These are phyloP conservation scores for Lipomyces kockii DNA, from an alignment of 805 yeast species.

Conservation along the genomic window DNA sequence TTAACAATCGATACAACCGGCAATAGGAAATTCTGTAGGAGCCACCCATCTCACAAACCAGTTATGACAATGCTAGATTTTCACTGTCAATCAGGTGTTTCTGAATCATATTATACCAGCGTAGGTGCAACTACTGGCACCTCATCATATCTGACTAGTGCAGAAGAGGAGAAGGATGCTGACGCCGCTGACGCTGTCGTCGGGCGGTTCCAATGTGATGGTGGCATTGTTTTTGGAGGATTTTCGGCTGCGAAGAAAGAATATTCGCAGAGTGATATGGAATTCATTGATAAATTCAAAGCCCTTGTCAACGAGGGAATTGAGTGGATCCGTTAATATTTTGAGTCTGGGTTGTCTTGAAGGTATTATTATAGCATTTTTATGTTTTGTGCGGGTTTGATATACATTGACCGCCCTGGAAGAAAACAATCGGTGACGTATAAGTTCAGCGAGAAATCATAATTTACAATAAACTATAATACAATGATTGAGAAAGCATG, in stretches of 20 bases:
- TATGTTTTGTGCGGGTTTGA: background rate
- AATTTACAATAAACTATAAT: background rate
- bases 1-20: background rate
- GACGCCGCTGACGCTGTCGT: background rate
- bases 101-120: conserved; percentile 2
- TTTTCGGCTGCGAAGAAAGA: conserved; percentile 4
- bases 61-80: background rate
- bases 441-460: conserved; percentile 1
- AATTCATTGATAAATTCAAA: conserved; percentile 1
- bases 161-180: background rate
- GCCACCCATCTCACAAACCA: background rate
- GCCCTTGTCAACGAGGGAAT: background rate
- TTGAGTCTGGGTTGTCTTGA: background rate
- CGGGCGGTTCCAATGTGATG: conserved; percentile 3
- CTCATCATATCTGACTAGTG: conserved; percentile 5
- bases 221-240: conserved; percentile 6
- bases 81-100: background rate
- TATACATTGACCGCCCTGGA: background rate
- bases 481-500: conserved; percentile 8
- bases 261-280: conserved; percentile 1
- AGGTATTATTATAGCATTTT: background rate
- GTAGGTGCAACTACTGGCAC: conserved; percentile 12
- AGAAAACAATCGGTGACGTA: background rate
- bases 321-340: conserved; percentile 4
- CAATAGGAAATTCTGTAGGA: background rate